Base-by-base conservation (phyloP, 805 yeast species). In the Lachancea meyersii region DNA sequence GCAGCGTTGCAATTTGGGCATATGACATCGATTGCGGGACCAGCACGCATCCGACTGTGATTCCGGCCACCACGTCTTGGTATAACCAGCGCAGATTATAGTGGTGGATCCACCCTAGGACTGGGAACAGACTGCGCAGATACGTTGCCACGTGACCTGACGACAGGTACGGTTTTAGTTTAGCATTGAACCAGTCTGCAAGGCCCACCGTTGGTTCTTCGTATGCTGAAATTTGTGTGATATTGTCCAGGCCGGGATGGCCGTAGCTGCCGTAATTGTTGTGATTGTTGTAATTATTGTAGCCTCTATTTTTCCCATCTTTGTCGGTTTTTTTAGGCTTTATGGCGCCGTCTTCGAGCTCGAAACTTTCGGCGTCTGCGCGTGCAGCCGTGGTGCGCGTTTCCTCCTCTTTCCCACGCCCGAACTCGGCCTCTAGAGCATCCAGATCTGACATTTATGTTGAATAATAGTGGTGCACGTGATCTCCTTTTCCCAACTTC, bases 11-110 rank as follows among this genome's bases (percentile, higher is more conserved):
- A 48, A 89, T 68, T 57, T 76, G 79, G 7, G 97, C 97, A 60
- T 89, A 89, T 0, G 96, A 88, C 97, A 89, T 89, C 3, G 93
- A 80, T 64, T 89, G 97, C 3, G 97, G 97, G 23, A 89, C 96
- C 51, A 88, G 73, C 16, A 89, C 96, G 48, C 85, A 79, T 35
- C 97, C 97, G 17, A 89, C 95, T 1, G 97, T 86, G 46, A 89
- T 73, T 60, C 97, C 97, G 2, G 97, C 96, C 43, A 88, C 80
- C 48, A 89, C 63, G 64, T 89, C 97, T 23, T 86, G 77, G 45
- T 77, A 77, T 13, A 82, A 66, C 97, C 97, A 89, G 22, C 73
- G 72, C 9, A 71, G 54, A 58, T 89, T 89, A 66, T 89, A 89
- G 58, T 86, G 86, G 44, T 81, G 75, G 35, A 88, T 77, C 97